Evolutionary conservation across 805 yeast species (phyloP), one percentile per base, ranked within the genome.

Genomic region (Barnettozyma californica): DNA sequence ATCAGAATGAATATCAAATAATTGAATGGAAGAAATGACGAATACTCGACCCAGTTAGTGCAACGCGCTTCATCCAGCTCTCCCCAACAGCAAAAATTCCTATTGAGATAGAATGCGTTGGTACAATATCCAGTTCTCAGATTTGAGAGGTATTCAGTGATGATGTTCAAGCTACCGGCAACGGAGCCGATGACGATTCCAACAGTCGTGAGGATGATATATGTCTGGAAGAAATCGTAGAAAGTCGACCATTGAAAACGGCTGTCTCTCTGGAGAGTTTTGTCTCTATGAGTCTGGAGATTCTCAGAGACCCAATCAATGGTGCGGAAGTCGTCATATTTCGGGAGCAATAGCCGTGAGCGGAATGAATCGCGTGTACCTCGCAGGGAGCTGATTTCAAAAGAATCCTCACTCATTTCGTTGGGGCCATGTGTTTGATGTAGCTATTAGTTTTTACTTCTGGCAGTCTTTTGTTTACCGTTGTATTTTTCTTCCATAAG

Each of bases 71-170:
- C 74, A 36, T 65, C 64, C 16, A 69, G 56, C 44, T 67, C 78
- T 16, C 83, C 87, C 80, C 86, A 79, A 65, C 98, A 92, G 66
- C 99, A 94, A 58, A 88, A 87, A 9, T 78, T 71, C 61, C 77
- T 76, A 65, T 81, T 89, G 29, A 90, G 69, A 57, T 90, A 80
- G 64, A 89, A 80, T 29, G 81, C 79, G 18, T 74, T 65, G 1
- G 78, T 63, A 67, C 99, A 94, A 65, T 83, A 80, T 0, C 99
- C 99, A 2, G 78, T 68, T 52, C 89, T 80, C 52, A 90, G 65
- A 58, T 84, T 84, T 3, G 89, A 84, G n/a, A 94, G 67, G 78
- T 91, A 89, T 45, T 88, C 92, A 0, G 98, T 89, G 16, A 89
- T 74, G 16, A 92, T 78, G 58, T 87, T 90, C 46, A 94, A 68